Percentiles rank a stretch among this genome's conserved stretches.
Conservation (phyloP, 495 filamentous ascomycete genomes). For the Rusavskia elegans region DNA sequence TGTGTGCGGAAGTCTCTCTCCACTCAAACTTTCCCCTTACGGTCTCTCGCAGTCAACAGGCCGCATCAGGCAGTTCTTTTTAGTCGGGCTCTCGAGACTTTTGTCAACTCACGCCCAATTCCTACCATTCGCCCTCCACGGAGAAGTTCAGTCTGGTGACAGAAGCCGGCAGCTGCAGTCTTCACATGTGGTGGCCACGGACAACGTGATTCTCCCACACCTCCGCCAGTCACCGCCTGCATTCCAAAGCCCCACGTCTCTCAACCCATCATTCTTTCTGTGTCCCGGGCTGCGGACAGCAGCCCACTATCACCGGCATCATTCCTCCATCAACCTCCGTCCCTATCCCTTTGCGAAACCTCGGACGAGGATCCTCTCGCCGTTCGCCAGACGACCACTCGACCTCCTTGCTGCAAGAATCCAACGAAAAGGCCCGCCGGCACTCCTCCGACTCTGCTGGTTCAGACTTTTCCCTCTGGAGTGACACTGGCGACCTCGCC, state of each 20-base stretch:
- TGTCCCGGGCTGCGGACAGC: slow-evolving; percentile 26
- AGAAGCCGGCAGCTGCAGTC: neutral
- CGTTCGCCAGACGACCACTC: slow-evolving; percentile 21
- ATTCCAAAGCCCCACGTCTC: slow-evolving; percentile 11
- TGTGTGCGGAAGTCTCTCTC: no score
- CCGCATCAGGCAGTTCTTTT: neutral
- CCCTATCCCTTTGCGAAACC: slow-evolving; percentile 41
- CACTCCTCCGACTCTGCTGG: slow-evolving; percentile 41
- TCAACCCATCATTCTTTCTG: neutral
- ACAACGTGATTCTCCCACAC: slow-evolving; percentile 9
- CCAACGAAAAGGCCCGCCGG: slow-evolving; percentile 32
- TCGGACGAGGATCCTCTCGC: slow-evolving; percentile 23
- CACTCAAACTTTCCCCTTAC: no score
- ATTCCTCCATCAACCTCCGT: slow-evolving; percentile 41
- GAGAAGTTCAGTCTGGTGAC: neutral
- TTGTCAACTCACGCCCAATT: neutral
- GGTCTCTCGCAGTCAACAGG: neutral
- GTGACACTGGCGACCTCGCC: slow-evolving; percentile 82
- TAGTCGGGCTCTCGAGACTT: neutral
- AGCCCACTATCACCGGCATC: slow-evolving; percentile 38
- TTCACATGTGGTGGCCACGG: slow-evolving; percentile 8
- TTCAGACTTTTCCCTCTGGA: slow-evolving; percentile 71
- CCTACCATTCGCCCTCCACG: neutral
- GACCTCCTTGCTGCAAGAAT: slow-evolving; percentile 21
- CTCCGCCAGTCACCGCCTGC: slow-evolving; percentile 6